Base-by-base conservation (phyloP, 2,329 filamentous ascomycete species). In the Ascochyta koolunga region DNA sequence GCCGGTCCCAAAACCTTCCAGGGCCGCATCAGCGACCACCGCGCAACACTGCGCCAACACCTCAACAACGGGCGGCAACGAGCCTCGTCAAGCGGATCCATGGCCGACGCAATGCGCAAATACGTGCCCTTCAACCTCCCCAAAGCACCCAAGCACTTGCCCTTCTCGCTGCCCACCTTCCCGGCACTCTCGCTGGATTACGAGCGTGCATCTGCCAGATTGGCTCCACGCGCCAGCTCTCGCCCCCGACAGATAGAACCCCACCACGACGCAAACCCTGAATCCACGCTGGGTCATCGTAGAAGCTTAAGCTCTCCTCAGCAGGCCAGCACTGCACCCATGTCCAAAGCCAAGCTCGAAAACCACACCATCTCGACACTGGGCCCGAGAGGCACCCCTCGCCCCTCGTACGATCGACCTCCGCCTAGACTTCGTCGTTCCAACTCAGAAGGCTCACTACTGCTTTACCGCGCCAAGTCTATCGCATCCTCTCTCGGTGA, bases 401-500 rank as follows among this genome's bases (percentile, higher is more conserved):
- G 59, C 18, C 39, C 35, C 3, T 50, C 53, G 4, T 46, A 43
- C 32, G 60, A 62, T 27, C 66, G 62, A 39, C 63, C 68, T 19
- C 16, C 59, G 18, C 62, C 62, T 33, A 60, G 58, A 45, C 73
- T 91, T 25, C 81, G 85, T 37, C 81, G 86, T 61, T 84, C 86
- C 0, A 86, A 85, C 1, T 93, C 90, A 1, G 89, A 96, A 70
- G 88, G 92, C 54, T 95, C 90, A 5, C 76, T 96, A 56, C 77
- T 81, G 16, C 81, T 95, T 15, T 89, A 89, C 63, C 86, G 90
- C 62, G 87, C 85, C 4, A 78, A 92, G 2, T 96, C 93, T 0
- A 82, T 87, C 22, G 87, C 89, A 0, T 95, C 92, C 0, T 96
- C 91, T 0, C 81, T 96, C 0, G 93, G 93, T 2, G 91, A 97